A percentile compares a stretch with the other conserved stretches of the same genome.
Evolutionary conservation across 305 asterid genomes (phyloP).

Genomic region (Fraxinus floribunda): DNA sequence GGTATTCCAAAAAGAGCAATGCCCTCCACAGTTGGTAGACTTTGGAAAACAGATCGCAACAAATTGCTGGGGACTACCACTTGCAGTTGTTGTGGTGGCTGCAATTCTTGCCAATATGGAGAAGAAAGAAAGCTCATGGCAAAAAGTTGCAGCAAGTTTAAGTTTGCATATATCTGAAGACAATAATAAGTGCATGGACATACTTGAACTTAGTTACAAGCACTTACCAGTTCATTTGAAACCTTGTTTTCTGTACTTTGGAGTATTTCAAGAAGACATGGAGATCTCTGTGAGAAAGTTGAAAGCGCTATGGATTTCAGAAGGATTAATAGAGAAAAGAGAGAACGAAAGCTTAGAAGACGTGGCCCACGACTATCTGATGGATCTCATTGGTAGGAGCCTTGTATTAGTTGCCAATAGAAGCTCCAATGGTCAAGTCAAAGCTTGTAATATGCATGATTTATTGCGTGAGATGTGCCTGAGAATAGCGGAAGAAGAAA

Average conservation of each 20-base stretch:
- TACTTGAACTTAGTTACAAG: conserved; percentile 28
- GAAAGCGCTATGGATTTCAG: conserved; percentile 22
- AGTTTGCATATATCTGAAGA: background rate
- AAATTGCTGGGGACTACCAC: conserved; percentile 23
- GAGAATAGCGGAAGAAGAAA: conserved; percentile 15
- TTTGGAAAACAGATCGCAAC: background rate
- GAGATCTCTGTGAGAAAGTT: conserved; percentile 8
- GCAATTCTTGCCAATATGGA: conserved; percentile 19
- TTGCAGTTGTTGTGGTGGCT: conserved; percentile 22
- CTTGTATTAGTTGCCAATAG: conserved; percentile 11
- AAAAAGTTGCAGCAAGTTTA: conserved; percentile 17
- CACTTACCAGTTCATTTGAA: conserved; percentile 27
- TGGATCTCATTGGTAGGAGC: conserved; percentile 22
- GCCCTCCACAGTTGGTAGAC: conserved; percentile 3
- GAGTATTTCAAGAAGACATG: conserved; percentile 8
- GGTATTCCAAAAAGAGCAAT: background rate
- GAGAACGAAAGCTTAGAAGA: background rate
- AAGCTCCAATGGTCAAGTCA: conserved; percentile 13
- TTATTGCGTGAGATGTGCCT: conserved; percentile 20
- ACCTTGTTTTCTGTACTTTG: conserved; percentile 7
- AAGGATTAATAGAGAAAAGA: conserved; percentile 26
- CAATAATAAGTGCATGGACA: conserved; percentile 4
- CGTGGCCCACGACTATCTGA: conserved; percentile 6
- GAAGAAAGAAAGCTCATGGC: conserved; percentile 16
- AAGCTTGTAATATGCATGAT: conserved; percentile 22